Evolutionary conservation across 2,329 filamentous ascomycete genomes (phyloP), one percentile per base, ranked within the genome.

Genomic region (Curvularia hawaiiensis): DNA sequence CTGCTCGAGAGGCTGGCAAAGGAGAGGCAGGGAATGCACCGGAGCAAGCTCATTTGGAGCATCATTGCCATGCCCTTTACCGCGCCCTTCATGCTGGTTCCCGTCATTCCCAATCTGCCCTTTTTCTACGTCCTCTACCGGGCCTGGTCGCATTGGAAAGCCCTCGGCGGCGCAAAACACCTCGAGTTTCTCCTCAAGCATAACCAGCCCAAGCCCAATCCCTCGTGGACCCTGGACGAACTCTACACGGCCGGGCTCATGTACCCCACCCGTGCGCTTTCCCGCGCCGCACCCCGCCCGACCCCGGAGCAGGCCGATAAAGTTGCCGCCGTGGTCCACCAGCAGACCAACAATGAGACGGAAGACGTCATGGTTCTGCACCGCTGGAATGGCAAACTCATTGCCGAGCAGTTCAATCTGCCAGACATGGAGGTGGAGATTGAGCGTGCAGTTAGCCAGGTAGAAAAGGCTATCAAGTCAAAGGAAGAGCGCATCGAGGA

Each of bases 61-160:
- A 80, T 73, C 51, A 46, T 69, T 50, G 68, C 67, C 52, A 74
- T 74, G 72, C 95, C 95, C 22, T 83, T 97, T 51, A 89, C 90
- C 49, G 84, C 88, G 1, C 95, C 95, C 0, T 86, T 98, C 75
- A 92, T 87, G 4, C 78, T 97, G 46, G 80, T 99, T 43, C 95
- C 95, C 45, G 73, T 98, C 61, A 84, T 97, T 62, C 93, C 94
- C 35, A 97, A 99, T 74, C 82, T 99, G 12, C 95, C 95, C 18
- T 98, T 98, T 82, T 98, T 98, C 81, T 99, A 98, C 76, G 85
- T 98, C 40, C 86, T 86, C 18, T 99, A 96, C 79, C 86, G 95
- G 63, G 90, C 92, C 26, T 98, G 71, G 56, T 77, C 74, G 41
- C 75, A 78, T 58, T 72, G 63, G 73, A 70, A 73, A 64, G 95